Base-by-base conservation (phyloP, 78 protist genomes). In the Dictyostelium brefeldianum region DNA sequence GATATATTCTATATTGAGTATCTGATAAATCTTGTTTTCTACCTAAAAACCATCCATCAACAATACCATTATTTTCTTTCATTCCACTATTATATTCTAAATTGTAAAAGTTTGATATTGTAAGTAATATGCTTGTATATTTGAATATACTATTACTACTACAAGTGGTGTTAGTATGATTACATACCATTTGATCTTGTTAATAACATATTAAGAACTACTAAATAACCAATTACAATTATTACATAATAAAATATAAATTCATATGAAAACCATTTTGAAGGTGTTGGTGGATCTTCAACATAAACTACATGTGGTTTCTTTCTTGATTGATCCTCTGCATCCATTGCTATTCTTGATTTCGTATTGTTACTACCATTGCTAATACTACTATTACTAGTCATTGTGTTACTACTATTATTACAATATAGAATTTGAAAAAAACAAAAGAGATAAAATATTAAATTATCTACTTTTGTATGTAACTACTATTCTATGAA, bases 1-100 rank as follows among this genome's bases (percentile, higher is more conserved):
- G 59, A 56, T 73, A 91, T 29, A 83, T 67, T 59, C 80, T 80
- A 65, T 83, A 91, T 57, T 91, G 95, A 5, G 83, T 73, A 53
- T 91, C 95, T 17, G 95, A 91, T 6, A 83, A 54, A 70, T 91
- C 95, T 83, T 91, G 95, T 48, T 81, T 91, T 31, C 95, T 46
- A 70, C 59, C 80, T 18, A 79, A 43, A 43, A 91, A 91, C 95
- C 95, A 91, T 22, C 95, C 95, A 41, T 74, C 81, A 36, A 77
- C 90, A 47, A 91, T 79, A 36, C 95, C 95, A 67, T 64, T 59
- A 54, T 64, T 81, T 67, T 54, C 46, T 65, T 69, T 82, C 50
- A 27, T 15, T 46, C 94, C 94, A 47, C 12, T 18, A 73, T 91
- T 91, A 71, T 81, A 91, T 91, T 91, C 95, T 91, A 27, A 0